Conservation (phyloP, 495 filamentous ascomycete species). For the Neurospora sp. region DNA sequence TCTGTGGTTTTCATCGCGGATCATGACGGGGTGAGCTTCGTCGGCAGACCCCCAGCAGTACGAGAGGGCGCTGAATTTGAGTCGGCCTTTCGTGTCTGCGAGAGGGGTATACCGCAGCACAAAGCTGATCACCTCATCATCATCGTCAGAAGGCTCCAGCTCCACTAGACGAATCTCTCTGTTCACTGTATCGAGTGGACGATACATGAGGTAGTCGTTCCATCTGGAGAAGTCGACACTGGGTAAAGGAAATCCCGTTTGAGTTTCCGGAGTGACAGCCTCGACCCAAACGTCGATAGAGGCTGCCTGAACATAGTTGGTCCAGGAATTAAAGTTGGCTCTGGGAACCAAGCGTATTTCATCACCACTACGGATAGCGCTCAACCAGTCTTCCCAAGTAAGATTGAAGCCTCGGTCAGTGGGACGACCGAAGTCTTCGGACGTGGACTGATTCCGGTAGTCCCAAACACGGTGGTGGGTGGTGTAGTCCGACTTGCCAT, state of each 20-base stretch:
- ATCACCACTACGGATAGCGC: neutral
- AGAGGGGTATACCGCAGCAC: neutral
- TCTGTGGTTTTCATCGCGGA: neutral
- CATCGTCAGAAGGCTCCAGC: neutral
- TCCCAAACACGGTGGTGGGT: neutral
- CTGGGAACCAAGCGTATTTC: neutral
- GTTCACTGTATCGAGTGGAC: neutral
- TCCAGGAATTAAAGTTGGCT: neutral
- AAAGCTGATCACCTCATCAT: neutral
- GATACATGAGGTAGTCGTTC: neutral
- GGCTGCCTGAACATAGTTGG: neutral
- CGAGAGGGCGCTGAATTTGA: conserved; percentile 2
- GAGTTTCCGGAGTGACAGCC: neutral
- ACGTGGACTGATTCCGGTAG: neutral
- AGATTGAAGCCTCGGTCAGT: neutral
- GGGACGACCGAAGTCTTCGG: neutral
- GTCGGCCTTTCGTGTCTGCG: neutral
- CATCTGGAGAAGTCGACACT: neutral
- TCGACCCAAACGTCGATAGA: neutral
- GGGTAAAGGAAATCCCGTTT: neutral
- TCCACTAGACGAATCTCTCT: neutral
- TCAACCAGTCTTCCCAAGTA: neutral
- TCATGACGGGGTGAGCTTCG: neutral
- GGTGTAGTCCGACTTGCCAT: neutral
- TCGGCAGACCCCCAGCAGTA: conserved; percentile 4